Evolutionary conservation across 495 filamentous ascomycete species (phyloP).

Genomic region (Articulospora tetracladia): DNA sequence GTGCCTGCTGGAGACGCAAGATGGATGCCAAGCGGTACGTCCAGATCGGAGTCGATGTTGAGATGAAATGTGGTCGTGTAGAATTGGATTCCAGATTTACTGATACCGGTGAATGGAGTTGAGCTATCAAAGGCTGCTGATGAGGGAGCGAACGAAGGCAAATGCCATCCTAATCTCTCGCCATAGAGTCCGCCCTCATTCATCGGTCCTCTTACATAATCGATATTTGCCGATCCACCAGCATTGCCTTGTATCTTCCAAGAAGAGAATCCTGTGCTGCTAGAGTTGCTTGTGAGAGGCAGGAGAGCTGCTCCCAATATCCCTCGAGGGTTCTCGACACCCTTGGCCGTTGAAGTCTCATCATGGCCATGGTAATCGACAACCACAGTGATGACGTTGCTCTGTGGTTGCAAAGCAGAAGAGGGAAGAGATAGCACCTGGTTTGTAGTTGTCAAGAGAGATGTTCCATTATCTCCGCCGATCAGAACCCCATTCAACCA

Average conservation of each 20-base stretch:
- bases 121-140: conserved; percentile 13
- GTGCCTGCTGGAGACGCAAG: conserved; percentile 41
- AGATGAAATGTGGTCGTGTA: conserved; percentile 59
- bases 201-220: conserved; percentile 43
- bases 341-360: conserved; percentile 52
- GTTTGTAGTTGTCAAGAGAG: conserved; percentile 18
- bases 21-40: conserved; percentile 50
- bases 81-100: conserved; percentile 53
- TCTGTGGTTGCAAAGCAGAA: conserved; percentile 37
- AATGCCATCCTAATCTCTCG: conserved; percentile 31
- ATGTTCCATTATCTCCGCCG: conserved; percentile 50
- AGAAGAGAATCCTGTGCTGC: conserved; percentile 43
- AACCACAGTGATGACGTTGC: conserved; percentile 61
- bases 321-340: conserved; percentile 52
- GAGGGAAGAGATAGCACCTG: conserved; percentile 24
- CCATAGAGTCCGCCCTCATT: conserved; percentile 34
- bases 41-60: conserved; percentile 52
- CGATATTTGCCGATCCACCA: conserved; percentile 57
- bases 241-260: conserved; percentile 76
- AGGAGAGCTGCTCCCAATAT: conserved; percentile 55
- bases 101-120: conserved; percentile 48
- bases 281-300: neutral
- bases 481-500: conserved; percentile 53
- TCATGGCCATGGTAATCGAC: conserved; percentile 69
- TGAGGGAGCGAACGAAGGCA: conserved; percentile 24